Base-by-base conservation (phyloP, 768 basidiomycete species). In the Pulveroboletus sp. region DNA sequence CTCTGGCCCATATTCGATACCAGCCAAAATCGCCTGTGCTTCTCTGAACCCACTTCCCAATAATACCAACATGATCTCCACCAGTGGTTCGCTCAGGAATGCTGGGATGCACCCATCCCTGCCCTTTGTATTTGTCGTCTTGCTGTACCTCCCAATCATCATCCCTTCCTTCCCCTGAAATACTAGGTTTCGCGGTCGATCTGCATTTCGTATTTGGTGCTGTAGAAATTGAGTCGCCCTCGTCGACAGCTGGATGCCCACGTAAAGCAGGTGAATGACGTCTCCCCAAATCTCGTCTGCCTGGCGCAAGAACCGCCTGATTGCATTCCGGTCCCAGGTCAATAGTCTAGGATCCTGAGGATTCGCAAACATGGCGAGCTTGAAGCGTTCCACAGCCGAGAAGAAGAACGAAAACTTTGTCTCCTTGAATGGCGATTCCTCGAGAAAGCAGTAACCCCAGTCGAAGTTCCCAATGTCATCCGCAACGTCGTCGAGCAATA, bases 161-260 rank as follows among this genome's bases (percentile, higher is more conserved):
- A 54, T 3, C 1, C 42, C 25, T 3, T 55, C 53, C 1, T 5
- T 12, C 0, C 46, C 54, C 6, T 55, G 47, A 33, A 55, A 55
- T 0, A 45, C 1, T 0, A 55, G 9, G 17, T 52, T 55, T 42
- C 43, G 31, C 0, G 47, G 25, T 0, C 40, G 3, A 3, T 52
- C 54, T 2, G 43, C 35, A 4, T 55, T 55, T 0, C n/a, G 8
- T 11, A 54, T 12, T 11, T 54, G 53, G 1, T 20, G 5, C 19
- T 54, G 49, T 2, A 54, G 1, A 8, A 54, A 44, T 3, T 54
- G 49, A 0, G 49, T 51, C 0, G 29, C 44, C 19, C 53, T 43
- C 0, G 41, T 34, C 0, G 45, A 43, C 0, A 54, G 23, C 0
- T 54, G 49, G 1, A 43, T 10, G 1, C 49, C 33, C 0, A 54